Evolutionary conservation across 495 filamentous ascomycete species (phyloP), one percentile per base, ranked within the genome.

Genomic region (Jackrogersella multiformis): DNA sequence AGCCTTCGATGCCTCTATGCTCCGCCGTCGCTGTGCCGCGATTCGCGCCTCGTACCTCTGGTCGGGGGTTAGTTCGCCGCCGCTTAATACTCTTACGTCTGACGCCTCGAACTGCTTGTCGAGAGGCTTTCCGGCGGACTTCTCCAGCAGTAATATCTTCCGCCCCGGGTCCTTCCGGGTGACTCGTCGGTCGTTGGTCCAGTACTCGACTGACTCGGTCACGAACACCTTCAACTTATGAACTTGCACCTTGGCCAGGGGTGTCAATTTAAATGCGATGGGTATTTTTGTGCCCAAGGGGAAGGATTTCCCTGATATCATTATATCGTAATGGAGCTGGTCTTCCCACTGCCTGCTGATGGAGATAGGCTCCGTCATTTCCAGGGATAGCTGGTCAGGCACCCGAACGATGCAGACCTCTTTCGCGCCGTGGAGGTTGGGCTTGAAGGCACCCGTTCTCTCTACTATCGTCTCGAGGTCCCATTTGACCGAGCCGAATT

Each of bases 271-370:
- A 82, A 99, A 98, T 1, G 96, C 95, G 61, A 99, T 97, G 12
- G 95, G 95, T 21, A 99, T 93, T 70, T 93, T 92, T 2, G 91
- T 84, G 16, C 96, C 96, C 12, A 99, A 82, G 2, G 95, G 93
- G 71, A 99, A 99, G 1, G 94, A 97, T 86, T 99, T 99, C 52
- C 96, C 95, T 2, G 94, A 97, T 63, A 99, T 97, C 69, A 98
- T 92, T 62, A 99, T 99, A 70, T 99, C 95, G 77, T 99, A 99
- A 71, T 97, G 94, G 30, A 99, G 84, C 72, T 99, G 95, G 71
- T 99, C 96, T 71, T 99, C 95, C 95, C 95, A 99, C 57, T 93
- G 94, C 21, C 95, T 84, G 54, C 92, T 97, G 70, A 99, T 98
- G 18, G 94, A 94, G 75, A 99, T 99, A 12, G 95, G 95, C 73